Conservation (phyloP, 768 basidiomycete species). For the Tulasnella sp. region DNA sequence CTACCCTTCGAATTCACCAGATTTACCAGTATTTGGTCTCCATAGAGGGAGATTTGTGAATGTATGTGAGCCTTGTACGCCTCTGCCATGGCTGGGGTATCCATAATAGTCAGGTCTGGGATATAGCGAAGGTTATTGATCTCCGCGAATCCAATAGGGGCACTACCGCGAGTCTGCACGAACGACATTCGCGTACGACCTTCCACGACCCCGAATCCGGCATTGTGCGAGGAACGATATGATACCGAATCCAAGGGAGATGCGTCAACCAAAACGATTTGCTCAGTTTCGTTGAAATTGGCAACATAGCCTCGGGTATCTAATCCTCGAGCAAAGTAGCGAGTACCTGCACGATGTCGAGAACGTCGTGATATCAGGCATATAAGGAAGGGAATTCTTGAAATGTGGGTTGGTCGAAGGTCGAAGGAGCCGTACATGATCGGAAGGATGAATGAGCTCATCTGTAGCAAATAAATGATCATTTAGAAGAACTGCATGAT, state of each 20-base stretch:
- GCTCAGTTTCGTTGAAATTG: conserved; percentile 98
- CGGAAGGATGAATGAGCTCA: conserved; percentile 80
- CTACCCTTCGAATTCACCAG: conserved; percentile 88
- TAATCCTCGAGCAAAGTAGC: conserved; percentile 91
- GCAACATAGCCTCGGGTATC: conserved; percentile 82
- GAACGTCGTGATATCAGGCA: conserved; percentile 88
- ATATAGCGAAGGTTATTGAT: conserved; percentile 91
- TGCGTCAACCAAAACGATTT: conserved; percentile 56
- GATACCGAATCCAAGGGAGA: conserved; percentile 19
- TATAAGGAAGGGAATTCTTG: conserved; percentile 66
- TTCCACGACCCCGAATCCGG: conserved; percentile 10
- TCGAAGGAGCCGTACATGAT: conserved; percentile 93
- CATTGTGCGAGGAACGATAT: conserved; percentile 15
- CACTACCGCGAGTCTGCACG: conserved; percentile 87
- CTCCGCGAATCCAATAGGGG: conserved; percentile 94
- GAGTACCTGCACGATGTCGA: conserved; percentile 87
- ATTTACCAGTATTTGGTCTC: conserved; percentile 69
- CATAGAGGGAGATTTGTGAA: conserved; percentile 61
- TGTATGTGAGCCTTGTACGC: conserved; percentile 62
- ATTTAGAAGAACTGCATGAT: neutral
- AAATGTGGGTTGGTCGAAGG: conserved; percentile 57
- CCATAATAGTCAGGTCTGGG: conserved; percentile 95
- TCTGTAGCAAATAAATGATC: conserved; percentile 33
- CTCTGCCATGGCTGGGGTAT: conserved; percentile 69
- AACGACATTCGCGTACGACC: conserved; percentile 49